Percentiles rank a stretch among this genome's conserved stretches.
Conservation (phyloP, 352 stramenopile genomes). For the Pythium angustatum region DNA sequence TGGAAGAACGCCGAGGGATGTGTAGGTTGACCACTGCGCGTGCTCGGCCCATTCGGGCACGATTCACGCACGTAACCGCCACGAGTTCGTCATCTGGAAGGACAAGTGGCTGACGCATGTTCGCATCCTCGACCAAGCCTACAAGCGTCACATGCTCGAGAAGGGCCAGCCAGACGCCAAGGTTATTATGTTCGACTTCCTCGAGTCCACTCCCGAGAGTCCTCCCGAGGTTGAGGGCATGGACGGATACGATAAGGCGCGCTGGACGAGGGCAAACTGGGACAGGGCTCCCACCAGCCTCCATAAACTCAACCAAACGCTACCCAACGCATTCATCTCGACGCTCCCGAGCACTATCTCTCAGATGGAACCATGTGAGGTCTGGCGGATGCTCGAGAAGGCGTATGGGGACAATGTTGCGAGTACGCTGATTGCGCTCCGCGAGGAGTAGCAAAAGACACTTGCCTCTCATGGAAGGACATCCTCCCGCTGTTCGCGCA, state of each 20-base stretch:
- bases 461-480: background rate
- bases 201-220: background rate
- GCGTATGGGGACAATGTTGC: background rate
- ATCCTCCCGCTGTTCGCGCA: background rate
- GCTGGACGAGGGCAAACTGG: background rate
- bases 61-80: background rate
- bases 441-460: background rate
- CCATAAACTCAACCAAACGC: background rate
- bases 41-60: slow-evolving; percentile 6
- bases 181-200: slow-evolving; percentile 2
- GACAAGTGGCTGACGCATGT: slow-evolving; percentile 8
- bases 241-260: background rate
- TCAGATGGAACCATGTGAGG: background rate
- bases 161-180: slow-evolving; percentile 5
- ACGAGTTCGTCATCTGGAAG: slow-evolving; percentile 3
- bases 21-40: background rate
- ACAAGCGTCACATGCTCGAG: slow-evolving; percentile 4
- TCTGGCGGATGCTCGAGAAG: background rate
- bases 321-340: background rate
- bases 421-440: background rate
- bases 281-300: background rate
- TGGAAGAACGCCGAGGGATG: slow-evolving; percentile 1
- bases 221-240: background rate
- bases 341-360: background rate
- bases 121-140: background rate